Base-by-base conservation (phyloP, 2,329 filamentous ascomycete species). In the Zasmidium cellare region DNA sequence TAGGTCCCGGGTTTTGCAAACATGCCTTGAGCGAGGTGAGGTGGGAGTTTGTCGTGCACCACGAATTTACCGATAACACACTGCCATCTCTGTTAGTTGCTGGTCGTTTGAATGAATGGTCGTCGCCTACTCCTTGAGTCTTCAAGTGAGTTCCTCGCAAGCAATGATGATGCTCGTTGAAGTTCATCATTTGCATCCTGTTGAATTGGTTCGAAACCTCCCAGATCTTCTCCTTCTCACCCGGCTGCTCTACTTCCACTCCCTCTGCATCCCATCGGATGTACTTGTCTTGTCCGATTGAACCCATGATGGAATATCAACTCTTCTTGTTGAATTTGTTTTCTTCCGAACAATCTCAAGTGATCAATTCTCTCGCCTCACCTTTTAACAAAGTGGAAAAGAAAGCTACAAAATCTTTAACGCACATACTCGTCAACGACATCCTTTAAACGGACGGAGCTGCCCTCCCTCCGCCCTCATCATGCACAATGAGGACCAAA, bases 171-270 rank as follows among this genome's bases (percentile, higher is more conserved):
- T 75, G 70, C 56, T 72, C 71, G 54, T 75, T 72, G 67, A 75
- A 74, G 47, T 75, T 74, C 66, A 74, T 74, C 68, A 75, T 73
- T 59, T 76, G 72, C 64, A 75, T 71, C 6, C 70, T 64, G 45
- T 72, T 71, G 67, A 73, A 72, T 51, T 72, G 71, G 53, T 72
- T 71, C 55, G 74, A 74, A 12, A 72, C 72, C 48, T 68, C 69
- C 46, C 71, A 65, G 46, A 76, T 75, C 61, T 70, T 70, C 60
- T 74, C 68, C 53, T 71, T 65, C 58, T 76, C 64, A 31, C 68
- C 63, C 1, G 67, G 59, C 46, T 70, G 69, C 23, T 68, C 59
- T 19, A 61, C 56, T 53, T 74, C 72, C 5, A 75, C 72, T 20
- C 72, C 72, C 23, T 67, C 51, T 2, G 72, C 71, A 53, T 75